Percentiles rank a stretch among this genome's conserved stretches.
Conservation (phyloP, 345 rosid species). For the Lumnitzera littorea region DNA sequence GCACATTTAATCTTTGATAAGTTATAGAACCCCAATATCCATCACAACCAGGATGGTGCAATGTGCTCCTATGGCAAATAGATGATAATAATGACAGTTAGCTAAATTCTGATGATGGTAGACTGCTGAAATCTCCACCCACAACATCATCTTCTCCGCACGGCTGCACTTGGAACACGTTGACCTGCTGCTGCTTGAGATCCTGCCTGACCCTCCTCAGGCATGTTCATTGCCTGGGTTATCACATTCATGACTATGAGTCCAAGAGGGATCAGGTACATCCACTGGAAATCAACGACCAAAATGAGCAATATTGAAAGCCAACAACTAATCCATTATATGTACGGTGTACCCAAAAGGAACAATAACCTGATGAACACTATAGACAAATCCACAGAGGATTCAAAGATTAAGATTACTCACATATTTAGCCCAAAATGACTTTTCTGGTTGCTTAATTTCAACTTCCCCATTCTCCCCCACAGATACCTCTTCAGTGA, state of each 20-base stretch:
- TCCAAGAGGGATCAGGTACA: constrained; percentile 89
- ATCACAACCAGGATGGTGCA: too few relatives aligned
- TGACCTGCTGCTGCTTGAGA: constrained; percentile 33
- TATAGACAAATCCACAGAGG: not conserved
- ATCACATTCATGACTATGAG: constrained; percentile 83
- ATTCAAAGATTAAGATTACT: constrained; percentile 17
- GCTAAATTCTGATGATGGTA: too few relatives aligned
- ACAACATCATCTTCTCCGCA: not conserved
- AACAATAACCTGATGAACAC: not conserved
- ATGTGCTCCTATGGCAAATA: too few relatives aligned
- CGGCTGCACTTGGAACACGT: constrained; percentile 13
- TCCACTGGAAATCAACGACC: constrained; percentile 53
- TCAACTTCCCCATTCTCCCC: constrained; percentile 66
- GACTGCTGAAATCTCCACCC: too few relatives aligned
- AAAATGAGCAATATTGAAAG: not conserved
- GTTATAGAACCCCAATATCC: too few relatives aligned
- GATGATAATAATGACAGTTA: too few relatives aligned
- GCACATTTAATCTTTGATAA: too few relatives aligned
- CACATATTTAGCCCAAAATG: constrained; percentile 97
- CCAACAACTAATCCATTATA: not conserved
- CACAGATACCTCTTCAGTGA: constrained; percentile 51
- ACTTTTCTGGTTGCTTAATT: constrained; percentile 64
- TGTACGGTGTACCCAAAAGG: not conserved
- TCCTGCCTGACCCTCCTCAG: constrained; percentile 62
- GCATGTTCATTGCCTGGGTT: constrained; percentile 90